Percentiles rank a stretch among this genome's conserved stretches.
Evolutionary conservation across 306 rosid species (phyloP).

Genomic region (Prunus mongolica): DNA sequence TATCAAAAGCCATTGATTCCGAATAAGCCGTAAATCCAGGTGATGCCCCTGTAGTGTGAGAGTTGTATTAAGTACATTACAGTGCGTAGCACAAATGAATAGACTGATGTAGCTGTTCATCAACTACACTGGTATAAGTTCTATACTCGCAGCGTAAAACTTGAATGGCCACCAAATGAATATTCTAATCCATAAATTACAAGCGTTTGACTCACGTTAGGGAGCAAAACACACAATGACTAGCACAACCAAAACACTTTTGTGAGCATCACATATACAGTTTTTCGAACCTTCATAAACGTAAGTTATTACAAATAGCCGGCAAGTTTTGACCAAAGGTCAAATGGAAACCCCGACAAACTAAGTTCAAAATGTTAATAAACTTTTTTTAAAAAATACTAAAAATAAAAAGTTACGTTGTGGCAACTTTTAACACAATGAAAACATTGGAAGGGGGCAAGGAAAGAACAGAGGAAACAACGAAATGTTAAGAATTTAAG

Average conservation of each 20-base stretch:
- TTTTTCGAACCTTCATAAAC: not conserved
- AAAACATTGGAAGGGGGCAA: not conserved
- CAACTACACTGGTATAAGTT: not conserved
- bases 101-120: not conserved
- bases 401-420: not conserved
- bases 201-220: not conserved
- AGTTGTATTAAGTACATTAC: conserved; percentile 1
- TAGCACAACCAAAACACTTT: not conserved
- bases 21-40: conserved; percentile 81
- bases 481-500: not conserved
- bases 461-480: not conserved
- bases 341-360: not conserved
- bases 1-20: conserved; percentile 88
- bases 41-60: conserved; percentile 79
- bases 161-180: not conserved
- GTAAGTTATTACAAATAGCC: not conserved
- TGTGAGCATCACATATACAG: not conserved
- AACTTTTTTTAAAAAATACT: not conserved
- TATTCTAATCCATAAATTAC: not conserved
- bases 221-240: not conserved
- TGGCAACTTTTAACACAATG: not conserved
- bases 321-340: not conserved
- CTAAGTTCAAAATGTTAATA: not conserved
- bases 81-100: not conserved
- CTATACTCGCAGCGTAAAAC: not conserved